Conservation (phyloP, 768 basidiomycete species). For the Tricholoma flavovirens region DNA sequence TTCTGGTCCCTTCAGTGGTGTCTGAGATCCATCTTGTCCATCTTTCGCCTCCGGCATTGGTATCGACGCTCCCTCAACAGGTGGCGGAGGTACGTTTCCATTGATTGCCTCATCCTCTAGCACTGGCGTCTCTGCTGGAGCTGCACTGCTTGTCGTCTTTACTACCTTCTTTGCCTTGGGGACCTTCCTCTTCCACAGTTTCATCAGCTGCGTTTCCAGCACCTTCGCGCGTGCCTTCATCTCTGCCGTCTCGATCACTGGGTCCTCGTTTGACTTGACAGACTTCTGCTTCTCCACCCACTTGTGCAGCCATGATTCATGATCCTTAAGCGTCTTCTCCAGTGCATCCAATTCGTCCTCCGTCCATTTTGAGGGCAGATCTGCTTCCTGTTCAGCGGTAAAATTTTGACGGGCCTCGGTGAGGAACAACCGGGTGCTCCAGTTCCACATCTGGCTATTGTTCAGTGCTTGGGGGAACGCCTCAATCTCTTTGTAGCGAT, state of each 20-base stretch:
- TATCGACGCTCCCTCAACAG: slow-evolving; percentile 7
- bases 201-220: slow-evolving; percentile 70
- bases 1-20: slow-evolving; percentile 7
- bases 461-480: slow-evolving; percentile 81
- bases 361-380: slow-evolving; percentile 75
- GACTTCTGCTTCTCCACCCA: slow-evolving; percentile 79
- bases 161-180: slow-evolving; percentile 57
- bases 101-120: slow-evolving; percentile 9
- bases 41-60: slow-evolving; percentile 3
- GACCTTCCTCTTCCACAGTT: slow-evolving; percentile 60
- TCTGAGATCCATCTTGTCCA: slow-evolving; percentile 10
- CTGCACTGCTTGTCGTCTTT: slow-evolving; percentile 27
- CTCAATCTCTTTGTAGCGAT: slow-evolving; percentile 86
- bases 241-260: slow-evolving; percentile 80
- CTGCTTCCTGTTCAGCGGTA: slow-evolving; percentile 55
- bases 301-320: slow-evolving; percentile 79
- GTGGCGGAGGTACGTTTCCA: slow-evolving; percentile 4
- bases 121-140: slow-evolving; percentile 16
- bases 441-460: slow-evolving; percentile 83
- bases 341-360: slow-evolving; percentile 78
- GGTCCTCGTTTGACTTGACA: slow-evolving; percentile 70
- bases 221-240: slow-evolving; percentile 80
- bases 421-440: slow-evolving; percentile 83
- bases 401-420: slow-evolving; percentile 71
- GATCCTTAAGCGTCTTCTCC: slow-evolving; percentile 69